Conservation (phyloP, 257 asterid genomes). For the Solanum peruvianum region DNA sequence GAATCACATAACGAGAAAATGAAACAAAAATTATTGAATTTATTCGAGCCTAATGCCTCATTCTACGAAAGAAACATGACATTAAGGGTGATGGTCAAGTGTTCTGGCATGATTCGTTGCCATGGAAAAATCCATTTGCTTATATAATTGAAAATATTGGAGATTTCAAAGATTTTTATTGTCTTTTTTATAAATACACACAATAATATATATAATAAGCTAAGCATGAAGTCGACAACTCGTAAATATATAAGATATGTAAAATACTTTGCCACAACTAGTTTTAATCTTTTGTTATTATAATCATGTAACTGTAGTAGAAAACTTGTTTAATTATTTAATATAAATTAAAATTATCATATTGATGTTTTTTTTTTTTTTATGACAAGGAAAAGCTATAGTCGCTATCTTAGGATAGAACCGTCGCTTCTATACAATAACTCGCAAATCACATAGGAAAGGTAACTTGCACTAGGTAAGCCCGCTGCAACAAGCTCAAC, state of each 20-base stretch:
- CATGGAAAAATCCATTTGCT: neutral
- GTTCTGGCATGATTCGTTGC: neutral
- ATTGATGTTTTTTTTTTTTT: too few relatives aligned
- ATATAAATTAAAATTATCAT: neutral
- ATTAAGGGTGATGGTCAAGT: neutral
- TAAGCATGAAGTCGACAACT: neutral
- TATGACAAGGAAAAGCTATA: too few relatives aligned
- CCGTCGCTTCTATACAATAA: accelerated
- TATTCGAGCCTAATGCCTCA: neutral
- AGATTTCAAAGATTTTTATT: neutral
- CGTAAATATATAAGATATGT: neutral
- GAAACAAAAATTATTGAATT: neutral
- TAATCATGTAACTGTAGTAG: neutral
- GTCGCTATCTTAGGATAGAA: too few relatives aligned
- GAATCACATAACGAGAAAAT: accelerated
- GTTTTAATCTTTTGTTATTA: neutral
- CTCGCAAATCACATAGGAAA: too few relatives aligned
- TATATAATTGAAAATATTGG: neutral
- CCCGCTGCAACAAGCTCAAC: too few relatives aligned
- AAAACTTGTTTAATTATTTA: neutral
- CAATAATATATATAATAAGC: neutral
- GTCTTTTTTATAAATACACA: neutral
- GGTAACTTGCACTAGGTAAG: too few relatives aligned
- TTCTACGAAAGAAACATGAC: too few relatives aligned
- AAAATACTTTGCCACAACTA: neutral